Base-by-base conservation (phyloP, 371 early-diverging fungal genomes). In the Coelomomyces lativittatus region DNA sequence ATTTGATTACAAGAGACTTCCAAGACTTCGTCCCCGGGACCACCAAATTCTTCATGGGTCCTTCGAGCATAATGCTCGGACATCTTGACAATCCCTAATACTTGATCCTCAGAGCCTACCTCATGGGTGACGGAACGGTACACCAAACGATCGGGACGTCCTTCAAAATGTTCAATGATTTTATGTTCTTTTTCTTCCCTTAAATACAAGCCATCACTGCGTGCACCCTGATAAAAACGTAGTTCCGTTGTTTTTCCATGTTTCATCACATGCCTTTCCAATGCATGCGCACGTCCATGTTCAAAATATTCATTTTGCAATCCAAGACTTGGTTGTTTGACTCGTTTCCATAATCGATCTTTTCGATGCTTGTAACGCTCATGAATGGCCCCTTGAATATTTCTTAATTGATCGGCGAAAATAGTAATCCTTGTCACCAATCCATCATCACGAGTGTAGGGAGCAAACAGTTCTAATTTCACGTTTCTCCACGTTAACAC, bases 91-190 rank as follows among this genome's bases (percentile, higher is more conserved):
- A 67, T 53, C 33, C 31, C 51, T 52, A n/a, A 26, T 12, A 28
- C 21, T 17, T 33, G 27, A 9, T 11, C 28, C 37, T 38, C 28
- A 30, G 12, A 47, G 3, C 39, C 50, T 28, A 35, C 19, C 28
- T 68, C 67, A 37, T 55, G 66, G 12, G 64, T 63, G 10, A 67
- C 61, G 43, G 64, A 63, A 2, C 67, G 53, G 33, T 69, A 71
- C 17, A 56, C 46, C 10, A 71, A 52, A 21, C 50, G 36, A 47
- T 71, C 69, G 35, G 63, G 66, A 11, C 72, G 38, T n/a, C 63
- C 67, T 19, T 54, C 56, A 39, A 62, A 69, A 24, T 51, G 47
- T 49, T 64, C 66, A 6, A 63, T 58, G 4, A 61, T 52, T 59
- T 65, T 46, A 23, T 39, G 44, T 4, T 47, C 47, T 29, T 49